A percentile compares a stretch with the other conserved stretches of the same genome.
phyloP scores from a whole-genome alignment of 495 filamentous ascomycete genomes.

The Penicillium malachiteum region DNA sequence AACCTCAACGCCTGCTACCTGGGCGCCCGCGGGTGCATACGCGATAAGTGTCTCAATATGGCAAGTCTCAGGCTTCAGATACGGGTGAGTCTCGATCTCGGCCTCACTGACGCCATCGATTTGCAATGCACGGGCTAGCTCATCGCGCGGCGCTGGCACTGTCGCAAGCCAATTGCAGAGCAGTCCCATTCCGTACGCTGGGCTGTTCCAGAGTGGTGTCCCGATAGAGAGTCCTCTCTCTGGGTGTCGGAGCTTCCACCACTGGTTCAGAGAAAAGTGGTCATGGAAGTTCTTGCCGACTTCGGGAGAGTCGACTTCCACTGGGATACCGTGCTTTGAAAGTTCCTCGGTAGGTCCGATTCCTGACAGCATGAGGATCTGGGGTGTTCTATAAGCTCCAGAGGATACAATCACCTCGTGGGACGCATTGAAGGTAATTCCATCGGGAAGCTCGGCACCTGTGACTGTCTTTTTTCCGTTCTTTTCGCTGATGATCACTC shows the following conservation, averaged over 20 bases:
- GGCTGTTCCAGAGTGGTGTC: slow-evolving; percentile 9
- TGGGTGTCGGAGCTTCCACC: slow-evolving; percentile 39
- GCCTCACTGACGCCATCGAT: slow-evolving; percentile 22
- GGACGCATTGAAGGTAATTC: not conserved
- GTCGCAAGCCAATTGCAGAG: slow-evolving; percentile 27
- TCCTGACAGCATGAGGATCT: slow-evolving; percentile 40
- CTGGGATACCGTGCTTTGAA: slow-evolving; percentile 12
- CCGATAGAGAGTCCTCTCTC: slow-evolving; percentile 33
- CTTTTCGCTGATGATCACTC: not conserved
- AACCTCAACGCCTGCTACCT: slow-evolving; percentile 13
- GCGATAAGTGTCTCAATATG: slow-evolving; percentile 24
- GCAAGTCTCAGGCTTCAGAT: slow-evolving; percentile 6
- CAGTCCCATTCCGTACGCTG: slow-evolving; percentile 27
- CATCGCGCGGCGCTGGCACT: slow-evolving; percentile 11
- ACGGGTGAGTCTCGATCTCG: slow-evolving; percentile 13
- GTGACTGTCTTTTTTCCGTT: not conserved
- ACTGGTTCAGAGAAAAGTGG: slow-evolving; percentile 28
- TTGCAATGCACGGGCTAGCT: slow-evolving; percentile 28
- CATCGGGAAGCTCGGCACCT: slow-evolving; percentile 2
- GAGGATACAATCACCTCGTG: slow-evolving; percentile 9
- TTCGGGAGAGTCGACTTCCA: slow-evolving; percentile 23
- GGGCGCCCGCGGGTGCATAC: slow-evolving; percentile 27
- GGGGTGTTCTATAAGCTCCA: slow-evolving; percentile 22
- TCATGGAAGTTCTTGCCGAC: slow-evolving; percentile 40
- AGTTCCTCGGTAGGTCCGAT: slow-evolving; percentile 31